Percentiles rank a stretch among this genome's conserved stretches.
Conservation (phyloP, 164 flowering plant genomes). For the Santalum album region DNA sequence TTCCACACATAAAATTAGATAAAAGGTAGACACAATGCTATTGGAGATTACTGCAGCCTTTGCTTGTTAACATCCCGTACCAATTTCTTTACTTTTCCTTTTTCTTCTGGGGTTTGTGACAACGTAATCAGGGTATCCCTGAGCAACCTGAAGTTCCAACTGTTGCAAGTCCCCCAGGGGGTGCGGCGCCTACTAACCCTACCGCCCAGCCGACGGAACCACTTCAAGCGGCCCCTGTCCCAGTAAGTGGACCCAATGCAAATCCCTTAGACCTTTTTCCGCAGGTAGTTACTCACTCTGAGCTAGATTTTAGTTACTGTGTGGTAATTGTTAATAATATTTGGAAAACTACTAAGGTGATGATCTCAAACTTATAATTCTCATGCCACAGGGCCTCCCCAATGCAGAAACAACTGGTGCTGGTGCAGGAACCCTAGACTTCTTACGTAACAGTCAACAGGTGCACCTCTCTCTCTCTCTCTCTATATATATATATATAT, state of each 20-base stretch:
- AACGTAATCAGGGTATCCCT: constrained; percentile 80
- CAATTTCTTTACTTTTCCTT: not conserved
- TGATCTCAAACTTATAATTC: not conserved
- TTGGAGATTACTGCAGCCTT: not conserved
- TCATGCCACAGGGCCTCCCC: constrained; percentile 67
- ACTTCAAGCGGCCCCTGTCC: constrained; percentile 44
- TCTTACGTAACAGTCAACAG: constrained; percentile 86
- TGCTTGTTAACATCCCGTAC: not conserved
- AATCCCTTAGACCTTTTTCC: constrained; percentile 91
- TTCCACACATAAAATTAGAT: no score
- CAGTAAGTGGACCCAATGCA: constrained; percentile 86
- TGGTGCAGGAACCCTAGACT: constrained; percentile 71
- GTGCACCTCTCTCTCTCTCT: constrained; percentile 19
- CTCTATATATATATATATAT: no score
- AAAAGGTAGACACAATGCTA: no score
- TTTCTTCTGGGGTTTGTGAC: no score
- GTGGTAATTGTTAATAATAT: not conserved
- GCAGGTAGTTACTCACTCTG: constrained; percentile 68
- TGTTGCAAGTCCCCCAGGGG: constrained; percentile 35
- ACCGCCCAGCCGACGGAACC: constrained; percentile 46
- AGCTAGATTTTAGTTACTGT: no score
- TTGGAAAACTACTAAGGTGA: constrained; percentile 1
- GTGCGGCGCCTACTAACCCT: constrained; percentile 37
- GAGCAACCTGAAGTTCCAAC: constrained; percentile 76
- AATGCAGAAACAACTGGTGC: constrained; percentile 53